Base-by-base conservation (phyloP, 129 eudicot genomes). In the Erigeron canadensis region DNA sequence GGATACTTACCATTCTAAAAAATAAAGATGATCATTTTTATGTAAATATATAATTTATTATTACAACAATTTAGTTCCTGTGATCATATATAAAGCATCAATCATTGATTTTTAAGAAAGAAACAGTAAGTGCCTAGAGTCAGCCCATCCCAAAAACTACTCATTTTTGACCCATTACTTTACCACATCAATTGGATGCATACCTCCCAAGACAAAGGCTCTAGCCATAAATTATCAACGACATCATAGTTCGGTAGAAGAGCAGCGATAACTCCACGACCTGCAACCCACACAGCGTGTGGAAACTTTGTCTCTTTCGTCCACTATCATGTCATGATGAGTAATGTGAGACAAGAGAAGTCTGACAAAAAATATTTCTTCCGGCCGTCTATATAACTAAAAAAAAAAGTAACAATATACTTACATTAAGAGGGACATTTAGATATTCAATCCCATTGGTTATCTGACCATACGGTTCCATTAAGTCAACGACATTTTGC, bases 201-300 rank as follows among this genome's bases (percentile, higher is more conserved):
- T 78, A 94, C 98, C 98, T 94, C 87, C 95, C 96, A 87, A 53
- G 92, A 82, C 16, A 82, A 77, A 70, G 96, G 93, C 82, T 94
- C 96, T 70, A 94, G 96, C 98, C 98, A 94, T 75, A 94, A 65
- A 78, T 85, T 85, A 77, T 94, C 95, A 85, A 89, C 96, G 60
- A 66, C 83, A 51, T 94, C 98, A 82, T 89, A 94, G 81, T 94
- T 94, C 58, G 98, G 98, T 68, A 94, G 71, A 65, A 94, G 95
- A 80, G 76, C 71, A 79, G 95, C 90, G 77, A 88, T 76, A 71
- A 94, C 90, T 74, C 92, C 95, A 73, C 98, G 95, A 53, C 98
- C 98, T 69, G 98, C 91, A 82, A 93, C 96, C 98, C 98, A 94
- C 42, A 89, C 92, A 46, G 98, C 98, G 84, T 94, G 96, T 10